Evolutionary conservation across 2,329 filamentous ascomycete genomes (phyloP).

Genomic region (Cytospora schulzeri): DNA sequence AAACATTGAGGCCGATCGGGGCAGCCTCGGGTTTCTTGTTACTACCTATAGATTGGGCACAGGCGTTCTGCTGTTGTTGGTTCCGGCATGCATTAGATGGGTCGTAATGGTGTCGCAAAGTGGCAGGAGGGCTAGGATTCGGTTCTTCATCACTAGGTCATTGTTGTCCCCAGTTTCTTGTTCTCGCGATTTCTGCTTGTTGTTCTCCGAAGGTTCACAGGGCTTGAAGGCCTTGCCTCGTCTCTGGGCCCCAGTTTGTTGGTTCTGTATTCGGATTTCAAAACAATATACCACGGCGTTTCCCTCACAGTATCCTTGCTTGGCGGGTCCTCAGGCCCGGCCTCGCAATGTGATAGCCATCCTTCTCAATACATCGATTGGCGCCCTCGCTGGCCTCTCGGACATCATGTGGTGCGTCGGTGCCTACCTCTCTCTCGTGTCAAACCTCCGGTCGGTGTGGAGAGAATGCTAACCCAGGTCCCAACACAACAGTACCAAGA

Average conservation of each 20-base stretch:
- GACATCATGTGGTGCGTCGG: constrained; percentile 1
- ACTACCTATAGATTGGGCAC: constrained; percentile 14
- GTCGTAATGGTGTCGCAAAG: constrained; percentile 16
- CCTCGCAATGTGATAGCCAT: constrained; percentile 14
- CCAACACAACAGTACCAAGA: constrained; percentile 1
- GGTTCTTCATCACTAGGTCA: constrained; percentile 3
- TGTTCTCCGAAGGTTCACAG: constrained; percentile 1
- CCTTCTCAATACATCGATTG: neutral
- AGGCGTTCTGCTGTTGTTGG: constrained; percentile 14
- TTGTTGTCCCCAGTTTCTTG: constrained; percentile 2
- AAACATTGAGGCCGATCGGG: constrained; percentile 1
- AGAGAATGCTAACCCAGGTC: neutral
- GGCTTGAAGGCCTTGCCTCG: constrained; percentile 1
- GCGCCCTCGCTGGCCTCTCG: neutral
- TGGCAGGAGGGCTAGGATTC: constrained; percentile 19
- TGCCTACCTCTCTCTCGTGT: neutral
- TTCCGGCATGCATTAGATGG: constrained; percentile 22
- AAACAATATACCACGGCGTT: constrained; percentile 15
- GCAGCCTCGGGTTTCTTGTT: constrained; percentile 6
- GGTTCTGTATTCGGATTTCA: constrained; percentile 4
- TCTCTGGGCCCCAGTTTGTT: constrained; percentile 2
- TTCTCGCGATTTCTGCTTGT: neutral
- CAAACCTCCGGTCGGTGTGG: neutral
- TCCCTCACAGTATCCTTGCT: neutral
- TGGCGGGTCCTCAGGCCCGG: constrained; percentile 1